Evolutionary conservation across 2,329 filamentous ascomycete species (phyloP).

Genomic region (Aspergillus vadensis): DNA sequence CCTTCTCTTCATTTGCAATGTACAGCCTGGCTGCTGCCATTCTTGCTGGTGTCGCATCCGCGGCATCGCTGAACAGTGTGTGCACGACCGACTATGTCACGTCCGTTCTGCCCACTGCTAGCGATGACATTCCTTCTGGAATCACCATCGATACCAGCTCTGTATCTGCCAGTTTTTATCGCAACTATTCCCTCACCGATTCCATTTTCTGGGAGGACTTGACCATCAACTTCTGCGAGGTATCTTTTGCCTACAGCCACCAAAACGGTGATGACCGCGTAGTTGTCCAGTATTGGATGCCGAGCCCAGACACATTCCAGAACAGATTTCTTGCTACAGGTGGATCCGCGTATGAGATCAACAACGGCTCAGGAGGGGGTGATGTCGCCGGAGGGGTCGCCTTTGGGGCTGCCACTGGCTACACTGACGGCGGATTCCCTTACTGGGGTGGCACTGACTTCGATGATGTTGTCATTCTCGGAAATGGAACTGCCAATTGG

Average conservation of each 20-base stretch:
- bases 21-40: not conserved
- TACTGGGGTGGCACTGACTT: not conserved
- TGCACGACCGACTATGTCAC: conserved; percentile 1
- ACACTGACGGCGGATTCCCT: not conserved
- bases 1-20: not conserved
- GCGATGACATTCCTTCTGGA: not conserved
- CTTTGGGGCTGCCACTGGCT: not conserved
- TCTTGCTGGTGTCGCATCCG: not conserved
- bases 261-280: not conserved
- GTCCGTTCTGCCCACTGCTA: not conserved
- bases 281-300: conserved; percentile 3
- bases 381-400: not conserved
- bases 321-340: not conserved
- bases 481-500: conserved; percentile 2
- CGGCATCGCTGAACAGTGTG: not conserved
- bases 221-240: conserved; percentile 2
- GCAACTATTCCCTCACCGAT: not conserved
- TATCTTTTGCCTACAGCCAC: conserved; percentile 1
- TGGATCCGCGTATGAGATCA: not conserved
- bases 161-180: not conserved
- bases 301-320: not conserved
- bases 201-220: conserved; percentile 1
- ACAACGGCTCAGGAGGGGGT: conserved; percentile 1
- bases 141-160: conserved; percentile 2
- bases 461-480: not conserved